Conservation (phyloP, 805 yeast species). For the Yarrowia sp. region DNA sequence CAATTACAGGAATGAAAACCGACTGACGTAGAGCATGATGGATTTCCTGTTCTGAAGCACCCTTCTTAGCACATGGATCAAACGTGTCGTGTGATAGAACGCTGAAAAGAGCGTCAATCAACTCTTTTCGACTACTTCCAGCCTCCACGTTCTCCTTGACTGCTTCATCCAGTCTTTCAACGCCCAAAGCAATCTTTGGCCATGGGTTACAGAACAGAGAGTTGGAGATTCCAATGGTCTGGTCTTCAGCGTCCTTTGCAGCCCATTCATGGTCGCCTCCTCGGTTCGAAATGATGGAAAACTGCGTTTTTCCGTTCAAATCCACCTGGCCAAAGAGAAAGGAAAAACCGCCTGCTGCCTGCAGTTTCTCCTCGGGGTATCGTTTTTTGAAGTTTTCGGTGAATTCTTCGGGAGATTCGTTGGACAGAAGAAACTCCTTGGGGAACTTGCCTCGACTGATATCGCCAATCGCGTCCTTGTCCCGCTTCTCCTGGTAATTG, state of each 20-base stretch:
- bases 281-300: constrained; percentile 59
- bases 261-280: constrained; percentile 29
- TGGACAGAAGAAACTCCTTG: constrained; percentile 54
- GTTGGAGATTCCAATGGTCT: constrained; percentile 69
- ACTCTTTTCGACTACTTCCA: constrained; percentile 44
- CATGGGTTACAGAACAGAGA: constrained; percentile 73
- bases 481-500: constrained; percentile 65
- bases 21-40: constrained; percentile 57
- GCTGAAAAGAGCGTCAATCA: constrained; percentile 61
- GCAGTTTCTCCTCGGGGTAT: constrained; percentile 47
- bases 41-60: constrained; percentile 23
- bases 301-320: constrained; percentile 49
- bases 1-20: constrained; percentile 72
- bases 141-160: constrained; percentile 44
- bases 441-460: constrained; percentile 64
- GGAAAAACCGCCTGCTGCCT: constrained; percentile 67
- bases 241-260: constrained; percentile 40
- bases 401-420: constrained; percentile 56
- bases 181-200: constrained; percentile 72
- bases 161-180: constrained; percentile 50
- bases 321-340: constrained; percentile 61
- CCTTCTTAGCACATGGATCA: constrained; percentile 41
- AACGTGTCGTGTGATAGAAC: constrained; percentile 59
- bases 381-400: constrained; percentile 47
- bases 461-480: constrained; percentile 50